Evolutionary conservation across 805 yeast species (phyloP).

Genomic region (Metschnikowia bowlesiae): DNA sequence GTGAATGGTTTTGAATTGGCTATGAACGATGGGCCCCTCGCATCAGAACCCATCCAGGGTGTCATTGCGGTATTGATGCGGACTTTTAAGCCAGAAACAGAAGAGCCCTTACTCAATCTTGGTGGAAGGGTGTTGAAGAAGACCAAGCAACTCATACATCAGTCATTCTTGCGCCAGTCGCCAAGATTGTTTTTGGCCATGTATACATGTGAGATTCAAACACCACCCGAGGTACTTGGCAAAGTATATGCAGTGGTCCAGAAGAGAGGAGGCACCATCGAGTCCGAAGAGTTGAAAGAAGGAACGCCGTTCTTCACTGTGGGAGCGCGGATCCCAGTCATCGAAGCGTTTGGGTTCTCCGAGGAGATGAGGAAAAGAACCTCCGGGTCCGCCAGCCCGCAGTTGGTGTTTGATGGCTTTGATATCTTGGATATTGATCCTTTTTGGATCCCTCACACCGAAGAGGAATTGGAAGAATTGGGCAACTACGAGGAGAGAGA

Average conservation of each 20-base stretch:
- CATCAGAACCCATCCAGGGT: slow-evolving; percentile 85
- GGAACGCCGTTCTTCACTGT: slow-evolving; percentile 96
- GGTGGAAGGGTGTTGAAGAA: slow-evolving; percentile 72
- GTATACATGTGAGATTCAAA: slow-evolving; percentile 93
- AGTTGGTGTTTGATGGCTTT: slow-evolving; percentile 83
- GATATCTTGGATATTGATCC: slow-evolving; percentile 89
- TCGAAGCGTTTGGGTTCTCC: slow-evolving; percentile 94
- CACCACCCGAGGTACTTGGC: slow-evolving; percentile 90
- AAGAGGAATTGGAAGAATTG: slow-evolving; percentile 87
- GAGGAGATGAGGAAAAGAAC: slow-evolving; percentile 92
- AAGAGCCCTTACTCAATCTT: slow-evolving; percentile 39
- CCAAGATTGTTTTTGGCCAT: slow-evolving; percentile 90
- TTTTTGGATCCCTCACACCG: slow-evolving; percentile 98
- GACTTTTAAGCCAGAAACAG: slow-evolving; percentile 24
- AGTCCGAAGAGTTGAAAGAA: slow-evolving; percentile 93
- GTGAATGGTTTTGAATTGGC: slow-evolving; percentile 84
- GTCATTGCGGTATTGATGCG: slow-evolving; percentile 47
- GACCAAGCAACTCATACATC: slow-evolving; percentile 69
- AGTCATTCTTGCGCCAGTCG: slow-evolving; percentile 71
- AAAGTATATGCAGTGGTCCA: slow-evolving; percentile 94
- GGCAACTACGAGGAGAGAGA: slow-evolving; percentile 93
- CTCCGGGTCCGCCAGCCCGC: slow-evolving; percentile 97
- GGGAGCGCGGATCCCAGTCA: slow-evolving; percentile 81
- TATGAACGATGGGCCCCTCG: slow-evolving; percentile 78
- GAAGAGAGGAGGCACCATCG: slow-evolving; percentile 76